phyloP scores from a whole-genome alignment of 2,329 filamentous ascomycete genomes.

The Fusarium pseudograminearum region DNA sequence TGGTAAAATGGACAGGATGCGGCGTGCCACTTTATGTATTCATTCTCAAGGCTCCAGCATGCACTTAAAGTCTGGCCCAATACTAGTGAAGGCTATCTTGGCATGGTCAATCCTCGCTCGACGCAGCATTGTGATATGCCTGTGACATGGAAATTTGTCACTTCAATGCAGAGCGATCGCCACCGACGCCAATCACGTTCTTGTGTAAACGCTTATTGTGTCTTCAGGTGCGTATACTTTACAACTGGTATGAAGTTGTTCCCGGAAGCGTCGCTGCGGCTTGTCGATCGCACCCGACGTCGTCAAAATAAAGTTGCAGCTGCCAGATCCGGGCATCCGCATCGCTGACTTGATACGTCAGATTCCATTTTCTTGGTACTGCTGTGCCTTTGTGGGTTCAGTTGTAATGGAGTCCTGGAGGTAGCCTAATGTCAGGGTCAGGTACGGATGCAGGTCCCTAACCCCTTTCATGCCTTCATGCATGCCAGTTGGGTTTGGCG shows the following conservation, averaged over 20 bases:
- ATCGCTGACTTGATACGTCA: neutral
- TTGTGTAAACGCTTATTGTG: neutral
- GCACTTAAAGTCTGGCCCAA: neutral
- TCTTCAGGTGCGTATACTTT: neutral
- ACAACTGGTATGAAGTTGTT: slow-evolving; percentile 17
- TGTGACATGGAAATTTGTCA: neutral
- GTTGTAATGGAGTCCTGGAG: neutral
- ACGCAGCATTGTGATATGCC: neutral
- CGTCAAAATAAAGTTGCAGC: neutral
- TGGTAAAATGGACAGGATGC: no score
- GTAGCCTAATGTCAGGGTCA: neutral
- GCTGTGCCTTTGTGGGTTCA: neutral
- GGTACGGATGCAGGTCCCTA: neutral
- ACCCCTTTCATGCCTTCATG: neutral
- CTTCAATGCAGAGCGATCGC: neutral
- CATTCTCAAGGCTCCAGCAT: rapidly evolving
- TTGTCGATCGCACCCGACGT: slow-evolving; percentile 4
- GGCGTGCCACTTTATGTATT: slow-evolving; percentile 2
- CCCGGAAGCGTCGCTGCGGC: neutral
- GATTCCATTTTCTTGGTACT: neutral
- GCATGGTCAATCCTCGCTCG: neutral
- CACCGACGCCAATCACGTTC: slow-evolving; percentile 1
- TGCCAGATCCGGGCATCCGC: neutral
- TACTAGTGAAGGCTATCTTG: neutral
- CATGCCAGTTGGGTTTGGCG: neutral